Base-by-base conservation (phyloP, 768 basidiomycete species). In the Russula earlei region DNA sequence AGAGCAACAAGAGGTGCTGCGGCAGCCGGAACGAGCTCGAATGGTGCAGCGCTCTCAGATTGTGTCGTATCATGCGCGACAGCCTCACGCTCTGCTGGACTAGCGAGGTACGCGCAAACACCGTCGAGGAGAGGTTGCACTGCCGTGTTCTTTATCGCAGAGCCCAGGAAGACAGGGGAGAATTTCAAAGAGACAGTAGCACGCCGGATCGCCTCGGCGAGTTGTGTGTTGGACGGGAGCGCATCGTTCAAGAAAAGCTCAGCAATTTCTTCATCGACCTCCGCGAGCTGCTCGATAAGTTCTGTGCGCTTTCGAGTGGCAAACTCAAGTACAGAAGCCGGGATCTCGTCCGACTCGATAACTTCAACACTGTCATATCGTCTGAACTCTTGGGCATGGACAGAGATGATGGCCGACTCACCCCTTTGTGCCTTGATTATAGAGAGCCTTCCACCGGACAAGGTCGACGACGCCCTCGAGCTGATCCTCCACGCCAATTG, bases 341-440 rank as follows among this genome's bases (percentile, higher is more conserved):
- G 96, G 53, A 99, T 94, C 65, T 93, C 92, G 60, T 93, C 83
- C 0, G 85, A 82, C 64, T 90, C 83, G 11, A 87, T 77, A 38
- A 98, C 78, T 31, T 85, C 76, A 58, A 81, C 80, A 17, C 93
- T 95, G 62, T 25, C 7, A 5, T 29, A 12, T 47, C 49, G 27
- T 4, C 31, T 29, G 34, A 31, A 33, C 11, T 0, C 20, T 34
- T 33, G 54, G 29, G 5, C n/a, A 19, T 3, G 36, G 9, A 29
- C 17, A 7, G 36, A 34, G 51, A n/a, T 20, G 49, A 37, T 41
- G n/a, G 5, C 8, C 25, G 24, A 68, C 79, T 22, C 66, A 95
- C 93, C 96, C 96, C 69, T 98, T 99, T 55, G 81, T 76, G 63
- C 96, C 96, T 67, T 93, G 78, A 67, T 96, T 95, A 73, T 96